Evolutionary conservation across 106 monocot genomes (phyloP), one percentile per base, ranked within the genome.

Genomic region (Dendrobium chrysotoxum): DNA sequence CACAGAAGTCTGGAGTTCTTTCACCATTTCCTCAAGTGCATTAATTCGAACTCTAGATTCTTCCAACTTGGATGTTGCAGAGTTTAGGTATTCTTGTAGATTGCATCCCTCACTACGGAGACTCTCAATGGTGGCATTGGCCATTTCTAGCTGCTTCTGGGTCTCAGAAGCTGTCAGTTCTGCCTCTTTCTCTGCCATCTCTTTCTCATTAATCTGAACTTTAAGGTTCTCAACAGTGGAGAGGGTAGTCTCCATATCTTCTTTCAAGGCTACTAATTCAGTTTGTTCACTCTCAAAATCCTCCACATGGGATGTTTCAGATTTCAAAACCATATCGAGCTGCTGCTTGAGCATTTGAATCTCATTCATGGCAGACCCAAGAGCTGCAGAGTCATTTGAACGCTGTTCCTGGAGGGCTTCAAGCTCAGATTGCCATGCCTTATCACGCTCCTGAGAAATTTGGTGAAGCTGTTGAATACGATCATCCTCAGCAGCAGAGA

Each of bases 341-440:
- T 95, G 92, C 38, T 66, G 44, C 72, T 89, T 96, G 79, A 96
- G 66, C 81, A 58, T 86, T 25, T 90, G 89, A 23, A 93, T 91
- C 87, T 96, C 93, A 85, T 79, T 85, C 81, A 90, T 86, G 70
- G 93, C 86, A 10, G 93, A 82, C 2, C 53, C n/a, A 57, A 93
- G 54, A 66, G 91, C 86, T 20, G 80, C 77, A 1, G 86, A 86
- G 82, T 96, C 95, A 42, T 70, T 78, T 8, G 85, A 87, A 13
- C 88, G 88, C 67, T 95, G 90, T 39, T 89, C 82, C 83, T 89
- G 88, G 47, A 89, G 83, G 75, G 95, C 92, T 77, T 95, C 91
- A 1, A 95, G 90, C 72, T 95, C 93, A 20, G 93, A 89, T 75
- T 91, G 85, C 95, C 93, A 93, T 26, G 83, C 88, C 9, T 78